phyloP scores from a whole-genome alignment of 371 early-diverging fungal species.

The Zychaea mexicana region DNA sequence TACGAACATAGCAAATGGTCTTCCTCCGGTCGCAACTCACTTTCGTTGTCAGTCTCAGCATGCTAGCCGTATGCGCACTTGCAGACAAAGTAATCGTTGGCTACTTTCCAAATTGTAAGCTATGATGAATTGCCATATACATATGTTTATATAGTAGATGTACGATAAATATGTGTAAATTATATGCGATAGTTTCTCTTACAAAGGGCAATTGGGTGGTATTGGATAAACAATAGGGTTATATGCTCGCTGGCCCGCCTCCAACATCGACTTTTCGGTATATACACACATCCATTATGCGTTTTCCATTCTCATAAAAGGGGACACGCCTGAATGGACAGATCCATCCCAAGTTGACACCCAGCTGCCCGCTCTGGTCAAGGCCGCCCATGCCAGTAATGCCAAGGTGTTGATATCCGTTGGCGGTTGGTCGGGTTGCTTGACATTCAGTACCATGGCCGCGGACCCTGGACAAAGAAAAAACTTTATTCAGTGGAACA shows the following conservation, averaged over 20 bases:
- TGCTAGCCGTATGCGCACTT: background rate
- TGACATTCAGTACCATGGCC: slow-evolving; percentile 55
- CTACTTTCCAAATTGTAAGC: slow-evolving; percentile 45
- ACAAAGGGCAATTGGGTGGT: too few relatives aligned
- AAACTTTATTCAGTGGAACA: slow-evolving; percentile 42
- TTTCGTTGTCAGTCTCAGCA: background rate
- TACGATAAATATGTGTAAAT: too few relatives aligned
- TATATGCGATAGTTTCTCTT: too few relatives aligned
- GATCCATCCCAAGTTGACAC: slow-evolving; percentile 15
- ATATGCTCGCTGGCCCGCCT: slow-evolving; percentile 27
- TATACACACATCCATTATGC: slow-evolving; percentile 66
- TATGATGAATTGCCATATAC: too few relatives aligned
- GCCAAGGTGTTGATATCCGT: slow-evolving; percentile 55
- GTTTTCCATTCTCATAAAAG: slow-evolving; percentile 35
- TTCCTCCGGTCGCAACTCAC: background rate
- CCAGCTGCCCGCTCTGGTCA: slow-evolving; percentile 38
- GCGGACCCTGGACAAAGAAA: slow-evolving; percentile 35
- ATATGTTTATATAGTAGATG: too few relatives aligned
- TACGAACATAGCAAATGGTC: too few relatives aligned
- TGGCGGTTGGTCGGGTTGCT: slow-evolving; percentile 79
- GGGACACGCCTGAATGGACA: slow-evolving; percentile 35
- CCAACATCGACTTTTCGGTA: slow-evolving; percentile 44
- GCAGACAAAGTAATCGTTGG: slow-evolving; percentile 32
- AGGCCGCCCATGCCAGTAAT: slow-evolving; percentile 43
- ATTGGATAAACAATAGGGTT: too few relatives aligned